phyloP scores from a whole-genome alignment of 306 rosid species.

The Astragalus membranaceus region DNA sequence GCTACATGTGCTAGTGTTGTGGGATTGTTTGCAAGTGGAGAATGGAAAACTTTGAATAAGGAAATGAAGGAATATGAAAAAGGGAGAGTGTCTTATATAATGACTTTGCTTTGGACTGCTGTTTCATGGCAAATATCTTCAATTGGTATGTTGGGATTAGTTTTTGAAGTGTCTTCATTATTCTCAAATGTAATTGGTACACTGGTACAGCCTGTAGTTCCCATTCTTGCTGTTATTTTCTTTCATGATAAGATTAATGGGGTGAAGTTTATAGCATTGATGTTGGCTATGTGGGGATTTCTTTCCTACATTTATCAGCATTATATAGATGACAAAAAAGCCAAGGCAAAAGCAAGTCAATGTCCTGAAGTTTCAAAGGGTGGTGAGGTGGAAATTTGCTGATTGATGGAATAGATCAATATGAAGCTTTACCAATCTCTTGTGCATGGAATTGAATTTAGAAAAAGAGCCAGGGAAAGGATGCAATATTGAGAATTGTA shows the following conservation, averaged over 20 bases:
- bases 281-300: constrained; percentile 61
- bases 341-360: constrained; percentile 20
- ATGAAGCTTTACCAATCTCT: neutral
- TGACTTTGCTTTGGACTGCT: constrained; percentile 58
- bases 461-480: neutral
- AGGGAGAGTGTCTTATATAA: constrained; percentile 46
- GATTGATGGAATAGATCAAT: constrained; percentile 1
- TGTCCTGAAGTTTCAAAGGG: constrained; percentile 16
- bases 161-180: constrained; percentile 57
- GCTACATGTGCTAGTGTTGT: constrained; percentile 39
- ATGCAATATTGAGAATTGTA: neutral
- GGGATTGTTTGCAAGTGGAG: constrained; percentile 57
- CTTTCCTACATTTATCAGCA: constrained; percentile 53
- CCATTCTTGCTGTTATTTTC: constrained; percentile 39
- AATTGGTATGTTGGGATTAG: constrained; percentile 49
- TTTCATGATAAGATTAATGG: constrained; percentile 52
- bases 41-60: constrained; percentile 37
- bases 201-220: constrained; percentile 38
- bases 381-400: constrained; percentile 24
- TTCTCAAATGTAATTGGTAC: constrained; percentile 50
- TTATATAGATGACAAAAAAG: constrained; percentile 36
- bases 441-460: neutral
- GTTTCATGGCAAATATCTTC: constrained; percentile 52
- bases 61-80: constrained; percentile 44
- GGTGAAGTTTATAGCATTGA: constrained; percentile 40